Evolutionary conservation across 352 stramenopile genomes (phyloP), one percentile per base, ranked within the genome.

Genomic region (Pythium oligandrum): DNA sequence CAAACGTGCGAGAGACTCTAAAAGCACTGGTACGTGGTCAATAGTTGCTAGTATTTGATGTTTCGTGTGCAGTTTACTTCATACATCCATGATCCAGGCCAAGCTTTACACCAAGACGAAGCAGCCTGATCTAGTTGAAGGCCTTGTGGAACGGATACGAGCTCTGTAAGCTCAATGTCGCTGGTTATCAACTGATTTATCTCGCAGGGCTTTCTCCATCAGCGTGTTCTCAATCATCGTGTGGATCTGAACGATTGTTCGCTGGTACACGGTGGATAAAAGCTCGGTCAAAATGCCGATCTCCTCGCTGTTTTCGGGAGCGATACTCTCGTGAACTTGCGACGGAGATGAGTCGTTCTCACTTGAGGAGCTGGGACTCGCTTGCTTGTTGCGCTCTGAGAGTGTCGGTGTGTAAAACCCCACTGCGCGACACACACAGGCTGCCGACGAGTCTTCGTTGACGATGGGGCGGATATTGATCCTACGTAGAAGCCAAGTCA

Each of bases 281-380:
- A 70, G 47, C 50, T 75, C 63, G 4, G 65, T 72, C 9, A 78
- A 51, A 10, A 78, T 53, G 3, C 69, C 69, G 1, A 71, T 57
- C 36, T 67, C 62, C 9, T 67, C 53, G 0, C 40, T 12, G 10
- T 57, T 44, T 33, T 58, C 44, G 8, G 32, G 40, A 37, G 26
- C 31, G 17, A 26, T 26, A 26, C 17, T 26, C 17, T 26, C 17
- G 17, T 26, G 17, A 26, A 26, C 17, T 26, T 0, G 17, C 17
- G 17, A 26, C 0, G 17, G 17, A 26, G 17, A 26, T 26, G 17
- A 26, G 4, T 61, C 59, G 33, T 7, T 50, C n/a, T 57, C 52
- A 33, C 53, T 66, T 10, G 33, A 12, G 5, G 32, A 46, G 44
- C 44, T 61, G n/a, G 59, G 26, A 32, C 47, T 51, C 6, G 44